phyloP scores from a whole-genome alignment of 2,329 filamentous ascomycete genomes.

The Claviceps quebecensis region DNA sequence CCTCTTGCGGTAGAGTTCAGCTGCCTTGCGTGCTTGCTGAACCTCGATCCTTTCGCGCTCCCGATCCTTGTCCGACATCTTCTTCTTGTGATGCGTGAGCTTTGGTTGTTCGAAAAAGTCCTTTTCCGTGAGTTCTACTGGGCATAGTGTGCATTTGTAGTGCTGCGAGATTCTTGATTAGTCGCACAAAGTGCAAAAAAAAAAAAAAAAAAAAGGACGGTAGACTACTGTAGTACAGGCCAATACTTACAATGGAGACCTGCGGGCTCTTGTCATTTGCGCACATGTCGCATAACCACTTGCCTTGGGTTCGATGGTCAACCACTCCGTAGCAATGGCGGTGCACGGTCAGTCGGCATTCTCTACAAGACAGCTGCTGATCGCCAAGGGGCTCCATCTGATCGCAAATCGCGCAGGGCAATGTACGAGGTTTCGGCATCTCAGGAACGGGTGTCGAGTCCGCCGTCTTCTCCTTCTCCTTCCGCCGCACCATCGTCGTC shows the following conservation, averaged over 20 bases:
- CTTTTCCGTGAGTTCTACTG: slow-evolving; percentile 65
- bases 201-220: background rate
- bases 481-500: slow-evolving; percentile 36
- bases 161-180: slow-evolving; percentile 28
- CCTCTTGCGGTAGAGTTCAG: slow-evolving; percentile 67
- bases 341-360: slow-evolving; percentile 86
- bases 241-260: slow-evolving; percentile 64
- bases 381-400: slow-evolving; percentile 59
- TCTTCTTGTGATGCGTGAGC: slow-evolving; percentile 55
- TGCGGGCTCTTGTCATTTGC: slow-evolving; percentile 83
- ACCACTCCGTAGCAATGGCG: slow-evolving; percentile 80
- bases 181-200: slow-evolving; percentile 9
- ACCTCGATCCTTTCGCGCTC: slow-evolving; percentile 80
- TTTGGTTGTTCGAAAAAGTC: slow-evolving; percentile 64
- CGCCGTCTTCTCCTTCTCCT: slow-evolving; percentile 40
- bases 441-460: slow-evolving; percentile 53
- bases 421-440: slow-evolving; percentile 59
- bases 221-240: background rate
- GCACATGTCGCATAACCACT: slow-evolving; percentile 96
- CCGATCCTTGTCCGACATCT: slow-evolving; percentile 73
- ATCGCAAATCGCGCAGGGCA: slow-evolving; percentile 78
- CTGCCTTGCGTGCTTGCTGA: slow-evolving; percentile 65
- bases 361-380: slow-evolving; percentile 63
- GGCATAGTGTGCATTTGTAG: slow-evolving; percentile 88
- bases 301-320: slow-evolving; percentile 53